Evolutionary conservation across 2,329 filamentous ascomycete species (phyloP).

Genomic region (Teratosphaeria pseudoeucalypti): DNA sequence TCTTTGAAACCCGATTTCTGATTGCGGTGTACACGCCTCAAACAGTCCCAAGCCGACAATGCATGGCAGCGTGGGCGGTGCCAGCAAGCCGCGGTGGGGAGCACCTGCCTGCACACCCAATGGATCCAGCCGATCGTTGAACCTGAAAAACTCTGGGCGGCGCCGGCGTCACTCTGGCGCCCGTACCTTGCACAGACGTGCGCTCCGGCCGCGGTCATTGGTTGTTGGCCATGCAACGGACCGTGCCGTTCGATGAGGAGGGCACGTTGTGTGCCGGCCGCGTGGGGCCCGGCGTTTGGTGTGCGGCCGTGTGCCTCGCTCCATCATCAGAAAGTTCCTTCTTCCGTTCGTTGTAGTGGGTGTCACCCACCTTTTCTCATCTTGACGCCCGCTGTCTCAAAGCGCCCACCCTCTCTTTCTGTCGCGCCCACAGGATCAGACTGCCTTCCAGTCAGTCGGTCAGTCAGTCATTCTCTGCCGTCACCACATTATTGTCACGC

Average conservation of each 20-base stretch:
- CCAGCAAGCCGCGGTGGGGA: not conserved
- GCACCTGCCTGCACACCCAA: not conserved
- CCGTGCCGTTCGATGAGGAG: not conserved
- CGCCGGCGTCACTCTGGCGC: not conserved
- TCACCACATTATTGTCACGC: not conserved
- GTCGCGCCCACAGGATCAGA: not conserved
- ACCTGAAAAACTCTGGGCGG: not conserved
- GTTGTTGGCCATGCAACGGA: not conserved
- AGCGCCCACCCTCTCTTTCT: not conserved
- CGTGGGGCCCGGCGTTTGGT: not conserved
- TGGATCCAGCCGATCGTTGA: not conserved
- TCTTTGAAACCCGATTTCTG: not conserved
- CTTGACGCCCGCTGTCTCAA: not conserved
- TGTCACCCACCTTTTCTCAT: not conserved
- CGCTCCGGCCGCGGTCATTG: not conserved
- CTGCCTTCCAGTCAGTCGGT: too few relatives aligned
- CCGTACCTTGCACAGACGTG: not conserved
- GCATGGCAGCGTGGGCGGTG: not conserved
- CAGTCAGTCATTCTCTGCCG: not conserved
- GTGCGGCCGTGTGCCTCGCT: not conserved
- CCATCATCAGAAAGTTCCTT: not conserved
- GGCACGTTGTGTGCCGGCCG: not conserved
- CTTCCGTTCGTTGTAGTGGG: not conserved
- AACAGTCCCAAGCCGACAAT: not conserved
- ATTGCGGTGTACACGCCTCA: not conserved